phyloP scores from a whole-genome alignment of 768 basidiomycete genomes.

The Tephrocybe sp. region DNA sequence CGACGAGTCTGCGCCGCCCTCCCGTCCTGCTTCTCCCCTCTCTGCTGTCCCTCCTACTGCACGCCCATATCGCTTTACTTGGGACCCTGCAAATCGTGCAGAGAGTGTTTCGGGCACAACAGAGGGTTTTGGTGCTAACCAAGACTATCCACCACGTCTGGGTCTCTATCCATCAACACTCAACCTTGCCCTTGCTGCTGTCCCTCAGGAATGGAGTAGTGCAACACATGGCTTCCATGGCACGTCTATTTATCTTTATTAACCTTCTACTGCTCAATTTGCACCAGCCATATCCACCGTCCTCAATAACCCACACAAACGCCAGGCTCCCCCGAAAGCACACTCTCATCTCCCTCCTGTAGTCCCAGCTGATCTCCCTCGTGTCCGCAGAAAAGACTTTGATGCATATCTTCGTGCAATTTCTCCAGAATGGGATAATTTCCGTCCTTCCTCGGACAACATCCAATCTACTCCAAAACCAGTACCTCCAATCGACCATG shows the following conservation, averaged over 20 bases:
- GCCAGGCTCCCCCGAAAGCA: conserved; percentile 82
- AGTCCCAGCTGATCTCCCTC: conserved; percentile 71
- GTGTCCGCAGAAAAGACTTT: conserved; percentile 80
- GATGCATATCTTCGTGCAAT: conserved; percentile 77
- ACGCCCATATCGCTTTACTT: conserved; percentile 70
- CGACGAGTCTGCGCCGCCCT: conserved; percentile 44
- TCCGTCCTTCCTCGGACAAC: conserved; percentile 44
- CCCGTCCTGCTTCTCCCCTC: conserved; percentile 56
- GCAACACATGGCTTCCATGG: conserved; percentile 87
- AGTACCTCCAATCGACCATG: conserved; percentile 68
- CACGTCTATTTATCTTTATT: conserved; percentile 29
- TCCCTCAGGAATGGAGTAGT: conserved; percentile 75
- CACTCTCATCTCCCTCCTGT: conserved; percentile 77
- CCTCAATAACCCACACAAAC: conserved; percentile 85
- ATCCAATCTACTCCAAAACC: conserved; percentile 29
- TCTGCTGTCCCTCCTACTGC: conserved; percentile 42
- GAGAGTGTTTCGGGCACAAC: conserved; percentile 73
- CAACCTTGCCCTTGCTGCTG: conserved; percentile 42
- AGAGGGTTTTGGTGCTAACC: conserved; percentile 54
- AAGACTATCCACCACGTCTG: conserved; percentile 57
- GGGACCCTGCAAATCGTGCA: conserved; percentile 64
- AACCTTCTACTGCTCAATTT: not conserved
- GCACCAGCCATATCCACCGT: conserved; percentile 86
- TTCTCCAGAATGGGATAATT: conserved; percentile 73
- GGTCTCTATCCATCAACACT: conserved; percentile 47